Conservation (phyloP, 352 stramenopile species). For the Globisporangium apiculatum region DNA sequence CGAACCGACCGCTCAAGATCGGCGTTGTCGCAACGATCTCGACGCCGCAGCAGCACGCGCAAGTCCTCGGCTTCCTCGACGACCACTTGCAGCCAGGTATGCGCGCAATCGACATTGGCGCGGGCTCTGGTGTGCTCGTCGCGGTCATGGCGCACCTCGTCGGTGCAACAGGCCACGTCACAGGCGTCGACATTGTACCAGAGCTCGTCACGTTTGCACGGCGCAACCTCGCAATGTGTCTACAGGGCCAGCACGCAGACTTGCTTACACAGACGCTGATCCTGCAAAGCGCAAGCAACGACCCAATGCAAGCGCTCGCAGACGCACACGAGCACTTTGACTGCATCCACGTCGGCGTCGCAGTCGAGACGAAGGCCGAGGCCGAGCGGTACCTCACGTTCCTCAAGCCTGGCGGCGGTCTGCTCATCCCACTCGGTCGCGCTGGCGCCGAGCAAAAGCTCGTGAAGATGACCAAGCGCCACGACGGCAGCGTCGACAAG, state of each 20-base stretch:
- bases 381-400: conserved; percentile 61
- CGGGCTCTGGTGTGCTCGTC: conserved; percentile 74
- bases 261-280: conserved; percentile 35
- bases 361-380: conserved; percentile 67
- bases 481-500: conserved; percentile 49
- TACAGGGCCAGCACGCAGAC: conserved; percentile 20
- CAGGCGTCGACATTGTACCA: conserved; percentile 72
- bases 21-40: conserved; percentile 77
- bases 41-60: conserved; percentile 79
- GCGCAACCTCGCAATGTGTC: conserved; percentile 43
- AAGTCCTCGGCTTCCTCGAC: conserved; percentile 65
- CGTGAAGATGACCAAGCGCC: conserved; percentile 75
- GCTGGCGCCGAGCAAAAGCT: conserved; percentile 67
- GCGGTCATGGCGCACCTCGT: conserved; percentile 75
- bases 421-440: conserved; percentile 61
- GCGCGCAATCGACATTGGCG: conserved; percentile 64
- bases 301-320: conserved; percentile 21
- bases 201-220: conserved; percentile 64
- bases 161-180: conserved; percentile 40
- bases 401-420: conserved; percentile 57
- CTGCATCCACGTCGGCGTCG: conserved; percentile 77
- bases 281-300: conserved; percentile 33
- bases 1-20: conserved; percentile 75
- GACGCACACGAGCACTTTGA: conserved; percentile 31
- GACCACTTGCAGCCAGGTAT: conserved; percentile 56